Base-by-base conservation (phyloP, 495 filamentous ascomycete genomes). In the Penicillium parvum region DNA sequence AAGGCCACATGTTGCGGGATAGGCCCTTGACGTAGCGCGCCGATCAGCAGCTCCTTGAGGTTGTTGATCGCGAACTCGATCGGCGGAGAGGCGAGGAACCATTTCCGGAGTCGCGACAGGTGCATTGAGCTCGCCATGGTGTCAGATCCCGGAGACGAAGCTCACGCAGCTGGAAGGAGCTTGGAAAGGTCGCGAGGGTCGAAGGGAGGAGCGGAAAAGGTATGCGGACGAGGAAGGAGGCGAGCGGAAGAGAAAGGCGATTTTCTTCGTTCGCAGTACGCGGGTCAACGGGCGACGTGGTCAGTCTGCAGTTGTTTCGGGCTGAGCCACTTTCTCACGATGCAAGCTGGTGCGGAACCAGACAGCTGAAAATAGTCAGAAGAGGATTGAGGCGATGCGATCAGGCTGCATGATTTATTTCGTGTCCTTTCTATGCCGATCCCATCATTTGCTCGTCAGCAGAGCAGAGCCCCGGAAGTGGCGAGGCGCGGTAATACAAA, bases 1-100 rank as follows among this genome's bases (percentile, higher is more conserved):
- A 98, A 97, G 5, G 92, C 92, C 38, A 98, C 80, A 80, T 98
- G 92, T 49, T 84, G 80, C 10, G 92, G 92, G 36, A 98, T 81
- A 6, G 90, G 87, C 3, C 94, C 92, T 64, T 96, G 89, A 43
- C 80, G 82, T 22, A 97, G 68, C 14, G 90, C 85, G 38, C 87
- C 88, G 57, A 97, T 87, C 40, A 97, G 75, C 40, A 94, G 68
- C 49, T 89, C 83, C 50, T 88, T 82, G 8, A 90, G 65, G 45
- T 77, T 76, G 21, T 72, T 76, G 25, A 90, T 74, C 9, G 73
- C 77, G 78, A 86, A 95, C 76, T 95, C 89, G 40, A 85, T 79
- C 4, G 91, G 92, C 2, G 92, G 92, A 20, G 88, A 95, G 45
- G 82, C 81, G 40, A 91, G 68, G 49, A 97, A 71, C 92, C 92